Conservation (phyloP, 345 rosid species). For the Trapa incisa region DNA sequence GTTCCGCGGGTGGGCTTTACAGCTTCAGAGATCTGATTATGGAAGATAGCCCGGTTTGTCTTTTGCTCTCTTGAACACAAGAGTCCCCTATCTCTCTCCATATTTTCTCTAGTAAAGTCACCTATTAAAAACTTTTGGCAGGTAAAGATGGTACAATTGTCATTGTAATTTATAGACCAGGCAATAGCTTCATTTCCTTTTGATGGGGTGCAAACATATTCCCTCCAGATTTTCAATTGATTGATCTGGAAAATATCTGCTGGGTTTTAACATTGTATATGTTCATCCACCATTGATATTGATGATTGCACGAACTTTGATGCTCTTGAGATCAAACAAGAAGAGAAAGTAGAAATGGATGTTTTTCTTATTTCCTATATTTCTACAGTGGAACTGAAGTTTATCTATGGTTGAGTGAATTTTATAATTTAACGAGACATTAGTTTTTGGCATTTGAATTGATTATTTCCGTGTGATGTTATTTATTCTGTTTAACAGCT, state of each 20-base stretch:
- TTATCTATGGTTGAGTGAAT: no score
- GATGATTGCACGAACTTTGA: background rate
- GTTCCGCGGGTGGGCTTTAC: constrained; percentile 88
- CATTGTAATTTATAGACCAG: background rate
- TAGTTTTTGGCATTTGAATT: no score
- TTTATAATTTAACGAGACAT: no score
- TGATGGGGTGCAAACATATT: background rate
- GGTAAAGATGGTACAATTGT: background rate
- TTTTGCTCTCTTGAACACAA: background rate
- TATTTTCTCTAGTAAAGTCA: background rate
- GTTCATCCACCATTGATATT: no score
- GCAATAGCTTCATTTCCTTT: background rate
- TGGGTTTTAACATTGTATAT: no score
- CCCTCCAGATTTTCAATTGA: background rate
- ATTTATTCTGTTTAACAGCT: no score
- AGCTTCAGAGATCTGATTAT: constrained; percentile 62
- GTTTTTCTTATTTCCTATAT: background rate
- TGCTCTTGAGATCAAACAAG: background rate
- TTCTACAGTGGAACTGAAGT: background rate
- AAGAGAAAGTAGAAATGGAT: background rate
- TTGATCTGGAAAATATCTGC: background rate
- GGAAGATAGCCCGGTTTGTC: constrained; percentile 75
- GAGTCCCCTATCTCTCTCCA: background rate
- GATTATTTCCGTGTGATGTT: no score
- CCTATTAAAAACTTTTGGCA: no score